Evolutionary conservation across 768 basidiomycete species (phyloP), one percentile per base, ranked within the genome.

Genomic region (Boletus speciosus): DNA sequence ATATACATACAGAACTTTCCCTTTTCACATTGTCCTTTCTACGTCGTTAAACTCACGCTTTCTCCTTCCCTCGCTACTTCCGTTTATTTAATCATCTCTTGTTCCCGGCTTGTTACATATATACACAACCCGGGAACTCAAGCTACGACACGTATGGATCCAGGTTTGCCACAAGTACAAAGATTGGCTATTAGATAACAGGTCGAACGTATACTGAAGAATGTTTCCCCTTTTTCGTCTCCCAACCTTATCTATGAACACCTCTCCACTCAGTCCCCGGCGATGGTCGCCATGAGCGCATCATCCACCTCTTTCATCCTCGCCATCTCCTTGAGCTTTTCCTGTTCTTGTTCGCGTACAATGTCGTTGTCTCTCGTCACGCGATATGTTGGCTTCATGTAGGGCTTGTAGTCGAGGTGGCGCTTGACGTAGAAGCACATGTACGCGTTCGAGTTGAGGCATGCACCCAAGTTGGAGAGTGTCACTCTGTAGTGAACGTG

Each of bases 341-440:
- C 81, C 44, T 77, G 69, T 55, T 83, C 80, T 61, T 78, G 81
- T 65, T 85, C 85, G 58, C 76, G 75, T 7, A 80, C 80, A 6
- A 81, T 82, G 63, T 88, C 87, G 15, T 76, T 81, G 67, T 90
- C 86, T 27, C 86, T 76, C 39, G 80, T 75, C 35, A 81, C 71
- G 2, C 85, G 78, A 62, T 91, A 90, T 0, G 83, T 82, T 5
- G 89, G 88, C 27, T 77, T 82, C 63, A 76, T 77, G 64, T 82
- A 70, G 0, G 86, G 84, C 67, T 85, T 87, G 72, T 94, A 95
- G 58, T 94, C 90, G 43, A 95, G 75, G 57, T 90, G 83, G 11
- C 90, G 83, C 70, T 95, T 95, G 56, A 93, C 90, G 66, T 96
- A 97, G 74, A 95, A 94, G 58, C 92, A 91, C 93, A 96, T 95